Percentiles rank a stretch among this genome's conserved stretches.
phyloP scores from a whole-genome alignment of 805 yeast genomes.

The Schwanniomyces polymorphus region DNA sequence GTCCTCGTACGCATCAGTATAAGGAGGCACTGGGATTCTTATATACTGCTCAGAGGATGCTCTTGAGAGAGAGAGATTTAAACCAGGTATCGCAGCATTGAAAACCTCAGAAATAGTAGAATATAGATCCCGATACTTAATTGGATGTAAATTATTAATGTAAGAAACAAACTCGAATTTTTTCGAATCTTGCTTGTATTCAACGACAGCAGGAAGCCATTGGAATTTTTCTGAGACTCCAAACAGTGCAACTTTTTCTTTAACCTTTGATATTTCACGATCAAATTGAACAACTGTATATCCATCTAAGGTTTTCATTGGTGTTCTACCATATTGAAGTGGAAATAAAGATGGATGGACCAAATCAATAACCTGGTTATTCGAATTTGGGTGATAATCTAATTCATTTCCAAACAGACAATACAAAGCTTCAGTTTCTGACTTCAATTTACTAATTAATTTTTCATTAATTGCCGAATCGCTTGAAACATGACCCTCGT shows the following conservation, averaged over 20 bases:
- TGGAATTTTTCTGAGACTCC: conserved; percentile 28
- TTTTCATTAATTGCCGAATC: conserved; percentile 15
- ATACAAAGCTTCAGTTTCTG: conserved; percentile 11
- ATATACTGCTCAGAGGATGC: conserved; percentile 14
- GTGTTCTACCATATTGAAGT: conserved; percentile 27
- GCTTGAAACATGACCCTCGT: conserved; percentile 18
- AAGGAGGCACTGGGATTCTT: conserved; percentile 14
- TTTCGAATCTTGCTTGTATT: conserved; percentile 8
- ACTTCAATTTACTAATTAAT: conserved; percentile 9
- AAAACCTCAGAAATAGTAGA: conserved; percentile 28
- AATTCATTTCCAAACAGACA: conserved; percentile 12
- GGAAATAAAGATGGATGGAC: conserved; percentile 44
- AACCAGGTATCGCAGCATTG: conserved; percentile 28
- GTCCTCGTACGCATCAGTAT: conserved; percentile 13
- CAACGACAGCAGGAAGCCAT: conserved; percentile 36
- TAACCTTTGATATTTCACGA: conserved; percentile 8
- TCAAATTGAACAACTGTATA: conserved; percentile 8
- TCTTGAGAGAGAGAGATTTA: conserved; percentile 25
- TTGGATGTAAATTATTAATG: conserved; percentile 43
- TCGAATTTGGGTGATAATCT: conserved; percentile 39
- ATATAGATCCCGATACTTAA: conserved; percentile 22
- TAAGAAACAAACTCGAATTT: conserved; percentile 28
- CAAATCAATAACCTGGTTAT: conserved; percentile 36
- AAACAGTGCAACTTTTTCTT: conserved; percentile 8
- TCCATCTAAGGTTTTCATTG: conserved; percentile 9